These are phyloP conservation scores for Epichloe brachyelytri DNA, from an alignment of 2,329 filamentous ascomycete species.

Conservation along the genomic window DNA sequence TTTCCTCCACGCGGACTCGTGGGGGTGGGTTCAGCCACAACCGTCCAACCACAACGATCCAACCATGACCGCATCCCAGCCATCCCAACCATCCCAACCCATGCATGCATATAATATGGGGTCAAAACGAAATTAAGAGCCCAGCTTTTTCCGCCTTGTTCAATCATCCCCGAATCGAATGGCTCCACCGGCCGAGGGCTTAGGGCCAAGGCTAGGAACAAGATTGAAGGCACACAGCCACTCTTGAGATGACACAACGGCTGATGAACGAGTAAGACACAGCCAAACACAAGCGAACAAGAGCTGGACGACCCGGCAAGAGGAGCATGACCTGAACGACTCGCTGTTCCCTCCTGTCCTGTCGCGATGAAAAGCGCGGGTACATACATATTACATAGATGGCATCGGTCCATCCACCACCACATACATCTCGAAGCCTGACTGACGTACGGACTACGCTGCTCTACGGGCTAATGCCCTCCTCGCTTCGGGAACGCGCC, in stretches of 20 bases:
- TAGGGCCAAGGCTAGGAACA: not conserved
- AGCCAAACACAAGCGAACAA: not conserved
- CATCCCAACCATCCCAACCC: too few relatives aligned
- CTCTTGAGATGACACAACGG: not conserved
- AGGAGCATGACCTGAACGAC: too few relatives aligned
- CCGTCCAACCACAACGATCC: not conserved
- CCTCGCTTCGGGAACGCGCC: not conserved
- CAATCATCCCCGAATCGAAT: not conserved
- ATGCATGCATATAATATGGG: not conserved
- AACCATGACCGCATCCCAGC: not conserved
- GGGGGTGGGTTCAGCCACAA: not conserved
- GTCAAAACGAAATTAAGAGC: too few relatives aligned
- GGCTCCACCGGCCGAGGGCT: not conserved
- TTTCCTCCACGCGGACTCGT: not conserved
- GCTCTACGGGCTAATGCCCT: too few relatives aligned
- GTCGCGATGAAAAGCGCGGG: too few relatives aligned
- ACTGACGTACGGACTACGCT: too few relatives aligned
- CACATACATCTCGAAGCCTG: too few relatives aligned
- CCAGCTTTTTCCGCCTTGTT: not conserved
- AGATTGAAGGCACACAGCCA: slow-evolving; percentile 1
- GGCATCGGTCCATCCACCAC: too few relatives aligned
- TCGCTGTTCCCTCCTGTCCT: too few relatives aligned
- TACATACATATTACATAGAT: too few relatives aligned
- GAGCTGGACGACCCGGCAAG: not conserved
- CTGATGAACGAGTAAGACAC: not conserved